phyloP scores from a whole-genome alignment of 2,329 filamentous ascomycete genomes.

The Arthroderma sp. region DNA sequence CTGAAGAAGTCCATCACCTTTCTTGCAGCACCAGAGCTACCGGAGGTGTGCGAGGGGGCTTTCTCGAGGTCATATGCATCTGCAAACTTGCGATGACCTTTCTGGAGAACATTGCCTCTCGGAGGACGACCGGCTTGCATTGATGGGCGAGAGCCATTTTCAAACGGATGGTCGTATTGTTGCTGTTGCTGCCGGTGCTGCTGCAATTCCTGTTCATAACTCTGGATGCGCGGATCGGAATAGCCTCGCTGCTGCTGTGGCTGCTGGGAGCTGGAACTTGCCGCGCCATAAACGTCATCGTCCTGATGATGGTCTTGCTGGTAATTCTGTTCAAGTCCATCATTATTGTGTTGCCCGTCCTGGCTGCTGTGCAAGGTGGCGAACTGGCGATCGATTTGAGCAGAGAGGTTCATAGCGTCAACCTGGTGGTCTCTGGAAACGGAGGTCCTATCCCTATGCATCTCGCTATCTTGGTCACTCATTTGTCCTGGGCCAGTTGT shows the following conservation, averaged over 20 bases:
- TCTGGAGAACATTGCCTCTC: conserved; percentile 55
- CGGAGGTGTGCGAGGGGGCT: conserved; percentile 52
- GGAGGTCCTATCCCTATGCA: not conserved
- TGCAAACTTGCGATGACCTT: conserved; percentile 72
- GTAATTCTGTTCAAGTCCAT: not conserved
- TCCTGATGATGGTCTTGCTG: not conserved
- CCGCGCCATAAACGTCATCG: conserved; percentile 20
- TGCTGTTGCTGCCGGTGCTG: not conserved
- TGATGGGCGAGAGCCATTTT: conserved; percentile 32
- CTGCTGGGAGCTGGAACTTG: conserved; percentile 15
- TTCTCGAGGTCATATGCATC: conserved; percentile 73
- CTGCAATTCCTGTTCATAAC: not conserved
- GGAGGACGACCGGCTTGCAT: conserved; percentile 28
- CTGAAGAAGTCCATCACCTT: conserved; percentile 98
- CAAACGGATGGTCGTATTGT: conserved; percentile 16
- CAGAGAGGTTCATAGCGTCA: conserved; percentile 29
- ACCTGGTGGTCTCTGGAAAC: not conserved
- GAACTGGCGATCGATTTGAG: conserved; percentile 34
- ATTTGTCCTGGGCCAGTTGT: conserved; percentile 15
- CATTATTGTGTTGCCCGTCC: conserved; percentile 21
- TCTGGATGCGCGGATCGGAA: not conserved
- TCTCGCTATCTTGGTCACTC: conserved; percentile 7
- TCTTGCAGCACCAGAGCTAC: conserved; percentile 75
- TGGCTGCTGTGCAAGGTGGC: conserved; percentile 28
- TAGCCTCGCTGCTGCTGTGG: conserved; percentile 1